phyloP scores from a whole-genome alignment of 192 early-diverging fungal species.

The Lobulomyces angularis region DNA sequence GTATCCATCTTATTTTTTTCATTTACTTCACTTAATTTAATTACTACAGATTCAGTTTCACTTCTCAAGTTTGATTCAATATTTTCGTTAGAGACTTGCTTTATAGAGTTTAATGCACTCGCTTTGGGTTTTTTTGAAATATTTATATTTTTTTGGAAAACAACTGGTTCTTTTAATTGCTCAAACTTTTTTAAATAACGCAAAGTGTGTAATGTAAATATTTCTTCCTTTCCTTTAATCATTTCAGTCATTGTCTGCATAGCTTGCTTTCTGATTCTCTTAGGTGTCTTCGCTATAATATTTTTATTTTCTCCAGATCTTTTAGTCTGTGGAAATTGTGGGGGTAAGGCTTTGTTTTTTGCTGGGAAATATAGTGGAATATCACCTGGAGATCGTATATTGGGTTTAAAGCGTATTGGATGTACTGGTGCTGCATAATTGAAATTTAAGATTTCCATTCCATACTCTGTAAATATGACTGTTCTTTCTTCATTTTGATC shows the following conservation, averaged over 20 bases:
- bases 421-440: constrained; percentile 9
- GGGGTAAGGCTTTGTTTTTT: constrained; percentile 24
- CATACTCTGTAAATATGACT: constrained; percentile 34
- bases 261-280: too few species aligned
- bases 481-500: constrained; percentile 19
- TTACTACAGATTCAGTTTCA: too few species aligned
- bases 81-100: too few species aligned
- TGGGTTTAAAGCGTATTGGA: constrained; percentile 24
- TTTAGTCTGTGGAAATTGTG: constrained; percentile 11
- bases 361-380: constrained; percentile 17
- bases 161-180: neutral
- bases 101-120: too few species aligned
- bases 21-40: too few species aligned
- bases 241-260: neutral
- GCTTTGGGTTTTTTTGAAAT: neutral
- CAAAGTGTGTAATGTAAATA: too few species aligned
- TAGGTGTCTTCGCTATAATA: neutral
- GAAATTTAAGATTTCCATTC: constrained; percentile 33
- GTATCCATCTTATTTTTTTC: too few species aligned
- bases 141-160: neutral
- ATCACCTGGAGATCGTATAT: constrained; percentile 22
- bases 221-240: neutral
- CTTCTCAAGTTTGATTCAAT: too few species aligned
- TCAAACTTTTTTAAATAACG: neutral
- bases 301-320: too few species aligned